Percentiles rank a stretch among this genome's conserved stretches.
phyloP scores from a whole-genome alignment of 2,329 filamentous ascomycete species.

The Zasmidium angulare region DNA sequence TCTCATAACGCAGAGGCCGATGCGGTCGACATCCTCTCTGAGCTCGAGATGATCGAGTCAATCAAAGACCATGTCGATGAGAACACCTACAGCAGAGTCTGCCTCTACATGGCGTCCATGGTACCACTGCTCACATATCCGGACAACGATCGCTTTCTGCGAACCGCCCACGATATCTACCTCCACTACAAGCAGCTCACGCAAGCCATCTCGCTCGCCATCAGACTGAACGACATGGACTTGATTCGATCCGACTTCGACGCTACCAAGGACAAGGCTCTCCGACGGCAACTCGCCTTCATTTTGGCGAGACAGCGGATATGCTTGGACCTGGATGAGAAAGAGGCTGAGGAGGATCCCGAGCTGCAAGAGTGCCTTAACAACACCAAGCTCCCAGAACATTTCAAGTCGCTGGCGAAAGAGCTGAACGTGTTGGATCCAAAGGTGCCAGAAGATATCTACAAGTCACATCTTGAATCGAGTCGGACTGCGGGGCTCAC shows the following conservation, averaged over 20 bases:
- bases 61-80: constrained; percentile 88
- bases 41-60: constrained; percentile 94
- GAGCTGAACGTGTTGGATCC: constrained; percentile 96
- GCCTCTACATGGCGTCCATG: constrained; percentile 98
- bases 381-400: constrained; percentile 82
- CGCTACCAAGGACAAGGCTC: constrained; percentile 72
- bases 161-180: constrained; percentile 91
- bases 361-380: constrained; percentile 80
- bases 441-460: constrained; percentile 96
- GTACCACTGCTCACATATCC: constrained; percentile 96
- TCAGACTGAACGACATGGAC: constrained; percentile 78
- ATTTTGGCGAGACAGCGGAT: constrained; percentile 90
- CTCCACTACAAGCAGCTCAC: constrained; percentile 88
- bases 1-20: constrained; percentile 98
- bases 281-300: constrained; percentile 94
- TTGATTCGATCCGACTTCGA: constrained; percentile 82
- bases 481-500: constrained; percentile 89
- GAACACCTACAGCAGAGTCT: constrained; percentile 89
- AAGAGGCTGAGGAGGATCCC: constrained; percentile 66
- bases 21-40: constrained; percentile 93
- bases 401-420: constrained; percentile 92
- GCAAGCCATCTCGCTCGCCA: constrained; percentile 91
- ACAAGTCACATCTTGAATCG: constrained; percentile 98
- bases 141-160: constrained; percentile 93
- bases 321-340: constrained; percentile 65